Conservation (phyloP, 2,329 filamentous ascomycete species). For the Colletotrichum navitas region DNA sequence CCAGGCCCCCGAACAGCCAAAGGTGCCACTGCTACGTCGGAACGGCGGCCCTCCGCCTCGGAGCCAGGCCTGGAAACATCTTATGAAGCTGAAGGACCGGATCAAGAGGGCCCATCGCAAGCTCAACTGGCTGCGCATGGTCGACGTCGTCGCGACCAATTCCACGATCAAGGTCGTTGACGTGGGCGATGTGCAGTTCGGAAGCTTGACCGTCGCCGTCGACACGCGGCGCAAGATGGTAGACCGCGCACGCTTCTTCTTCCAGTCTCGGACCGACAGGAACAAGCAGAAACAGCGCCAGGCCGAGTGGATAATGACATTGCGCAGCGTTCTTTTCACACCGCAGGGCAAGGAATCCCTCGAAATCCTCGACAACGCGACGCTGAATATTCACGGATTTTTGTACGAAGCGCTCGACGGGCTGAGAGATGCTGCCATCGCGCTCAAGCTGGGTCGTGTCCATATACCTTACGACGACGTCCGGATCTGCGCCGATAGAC, state of each 20-base stretch:
- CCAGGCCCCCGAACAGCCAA: conserved; percentile 27
- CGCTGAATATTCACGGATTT: conserved; percentile 91
- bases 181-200: conserved; percentile 87
- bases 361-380: conserved; percentile 89
- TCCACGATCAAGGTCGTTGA: conserved; percentile 82
- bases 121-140: conserved; percentile 88
- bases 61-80: conserved; percentile 83
- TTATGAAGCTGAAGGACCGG: conserved; percentile 84
- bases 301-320: conserved; percentile 92
- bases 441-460: conserved; percentile 89
- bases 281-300: conserved; percentile 71
- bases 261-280: conserved; percentile 76
- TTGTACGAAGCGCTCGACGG: conserved; percentile 88
- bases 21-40: conserved; percentile 45
- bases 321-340: conserved; percentile 90
- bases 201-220: conserved; percentile 85
- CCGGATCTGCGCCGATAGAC: conserved; percentile 69
- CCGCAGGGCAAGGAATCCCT: conserved; percentile 86
- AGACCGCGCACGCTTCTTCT: conserved; percentile 89
- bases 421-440: conserved; percentile 88
- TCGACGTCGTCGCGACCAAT: conserved; percentile 88
- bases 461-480: conserved; percentile 94
- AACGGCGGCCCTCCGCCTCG: conserved; percentile 56
- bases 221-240: conserved; percentile 94
- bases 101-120: conserved; percentile 89